Percentiles rank a stretch among this genome's conserved stretches.
These are phyloP conservation scores for Aphanomyces invadans DNA, from an alignment of 352 stramenopile genomes.

Conservation along the genomic window DNA sequence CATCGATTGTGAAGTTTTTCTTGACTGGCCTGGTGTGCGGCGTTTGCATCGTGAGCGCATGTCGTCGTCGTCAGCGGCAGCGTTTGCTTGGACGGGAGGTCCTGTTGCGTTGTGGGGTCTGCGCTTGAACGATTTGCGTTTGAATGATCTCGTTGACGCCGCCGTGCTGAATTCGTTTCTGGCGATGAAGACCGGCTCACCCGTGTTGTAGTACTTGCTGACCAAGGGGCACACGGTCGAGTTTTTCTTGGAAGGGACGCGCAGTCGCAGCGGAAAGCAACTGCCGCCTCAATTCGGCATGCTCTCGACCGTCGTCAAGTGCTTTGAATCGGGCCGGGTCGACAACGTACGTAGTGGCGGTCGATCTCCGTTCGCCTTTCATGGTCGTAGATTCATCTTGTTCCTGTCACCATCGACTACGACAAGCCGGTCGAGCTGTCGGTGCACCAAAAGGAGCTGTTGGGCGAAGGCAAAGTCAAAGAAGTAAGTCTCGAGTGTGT, in stretches of 20 bases:
- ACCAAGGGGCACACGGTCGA: constrained; percentile 69
- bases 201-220: constrained; percentile 53
- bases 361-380: neutral
- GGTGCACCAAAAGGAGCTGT: constrained; percentile 71
- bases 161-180: no score
- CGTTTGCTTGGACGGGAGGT: no score
- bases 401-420: constrained; percentile 82
- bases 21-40: no score
- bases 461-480: constrained; percentile 73
- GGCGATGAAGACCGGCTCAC: no score
- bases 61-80: no score
- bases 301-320: constrained; percentile 61
- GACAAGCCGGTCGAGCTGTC: constrained; percentile 77
- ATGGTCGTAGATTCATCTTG: constrained; percentile 50
- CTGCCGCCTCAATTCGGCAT: constrained; percentile 76
- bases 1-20: no score
- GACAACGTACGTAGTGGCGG: constrained; percentile 49
- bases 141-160: no score
- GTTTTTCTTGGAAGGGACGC: constrained; percentile 82
- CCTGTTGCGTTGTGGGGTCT: no score
- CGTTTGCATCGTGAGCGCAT: no score
- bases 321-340: constrained; percentile 54
- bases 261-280: constrained; percentile 77
- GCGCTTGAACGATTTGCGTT: no score
- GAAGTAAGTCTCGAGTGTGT: no score